Conservation (phyloP, 1,139 yeast species). For the Sugiyamaella pinicola region DNA sequence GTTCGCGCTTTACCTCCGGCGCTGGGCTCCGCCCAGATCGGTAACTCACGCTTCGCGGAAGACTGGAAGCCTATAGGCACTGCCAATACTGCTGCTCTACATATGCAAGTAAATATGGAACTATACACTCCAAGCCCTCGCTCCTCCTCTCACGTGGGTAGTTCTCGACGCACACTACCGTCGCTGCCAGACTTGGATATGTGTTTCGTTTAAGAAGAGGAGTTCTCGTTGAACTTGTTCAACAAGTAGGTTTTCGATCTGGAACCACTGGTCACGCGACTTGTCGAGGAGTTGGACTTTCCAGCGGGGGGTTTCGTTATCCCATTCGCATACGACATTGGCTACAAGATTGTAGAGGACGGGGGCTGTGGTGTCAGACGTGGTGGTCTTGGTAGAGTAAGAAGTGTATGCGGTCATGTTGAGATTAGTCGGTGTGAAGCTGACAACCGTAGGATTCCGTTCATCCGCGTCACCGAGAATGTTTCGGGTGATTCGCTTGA, state of each 20-base stretch:
- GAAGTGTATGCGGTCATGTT: slow-evolving; percentile 46
- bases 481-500: slow-evolving; percentile 53
- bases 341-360: slow-evolving; percentile 51
- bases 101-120: neutral
- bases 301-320: slow-evolving; percentile 44
- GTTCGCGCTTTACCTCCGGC: too few species aligned
- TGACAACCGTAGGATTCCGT: slow-evolving; percentile 66
- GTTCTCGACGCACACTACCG: slow-evolving; percentile 10
- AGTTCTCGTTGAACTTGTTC: slow-evolving; percentile 57
- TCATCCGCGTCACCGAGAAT: slow-evolving; percentile 41
- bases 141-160: too few species aligned
- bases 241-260: slow-evolving; percentile 55
- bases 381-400: slow-evolving; percentile 21
- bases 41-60: neutral
- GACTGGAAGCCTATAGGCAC: too few species aligned
- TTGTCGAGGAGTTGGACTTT: slow-evolving; percentile 54
- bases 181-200: slow-evolving; percentile 68
- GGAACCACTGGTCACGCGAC: slow-evolving; percentile 55
- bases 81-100: too few species aligned
- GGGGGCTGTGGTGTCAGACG: slow-evolving; percentile 2
- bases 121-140: neutral
- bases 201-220: slow-evolving; percentile 62
- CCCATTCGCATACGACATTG: slow-evolving; percentile 53
- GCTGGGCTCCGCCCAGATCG: too few species aligned
- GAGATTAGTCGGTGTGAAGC: slow-evolving; percentile 52